Evolutionary conservation across 208 protist species (phyloP), one percentile per base, ranked within the genome.

Genomic region (Acanthamoeba divionensis): DNA sequence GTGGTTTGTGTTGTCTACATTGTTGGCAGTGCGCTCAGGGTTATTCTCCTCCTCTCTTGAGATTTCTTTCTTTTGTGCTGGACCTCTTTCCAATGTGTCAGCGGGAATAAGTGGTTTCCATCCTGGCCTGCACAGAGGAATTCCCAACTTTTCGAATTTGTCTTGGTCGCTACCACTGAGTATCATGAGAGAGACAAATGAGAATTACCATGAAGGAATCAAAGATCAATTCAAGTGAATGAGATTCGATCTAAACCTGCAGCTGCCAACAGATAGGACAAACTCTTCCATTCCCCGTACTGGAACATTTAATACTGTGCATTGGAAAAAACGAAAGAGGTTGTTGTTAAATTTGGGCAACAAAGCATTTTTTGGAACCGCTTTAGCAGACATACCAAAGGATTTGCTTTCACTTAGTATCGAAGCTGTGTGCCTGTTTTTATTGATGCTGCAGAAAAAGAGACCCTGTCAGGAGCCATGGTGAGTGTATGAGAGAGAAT

Each of bases 91-190:
- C 52, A 24, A 24, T 60, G 52, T 18, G 52, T 60, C 52, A 60
- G n/a, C 18, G 18, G 52, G n/a, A 18, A 60, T 18, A 18, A 18
- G n/a, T 60, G 18, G 18, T 60, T 60, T n/a, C 79, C 55, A 88
- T n/a, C 79, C 79, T 15, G 79, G 79, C 33, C 7, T 2, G 55
- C 79, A 88, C 41, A 69, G 52, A 4, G 52, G n/a, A n/a, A 88
- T n/a, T 54, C 55, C 55, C n/a, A 88, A 47, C 13, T 69, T 67
- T 8, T 88, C 55, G 31, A 88, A 88, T 47, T 88, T 88, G 79
- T 88, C 57, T 47, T 88, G 47, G 2, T 65, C 57, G 38, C 44
- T 65, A 7, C 79, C 79, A 24, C 73, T 83, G 69, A 57, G 69
- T 57, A 31, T 21, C 15, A 29, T 21, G 67, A 33, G 33, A 52